Evolutionary conservation across 106 monocot species (phyloP).

Genomic region (Platanthera guangdongensis): DNA sequence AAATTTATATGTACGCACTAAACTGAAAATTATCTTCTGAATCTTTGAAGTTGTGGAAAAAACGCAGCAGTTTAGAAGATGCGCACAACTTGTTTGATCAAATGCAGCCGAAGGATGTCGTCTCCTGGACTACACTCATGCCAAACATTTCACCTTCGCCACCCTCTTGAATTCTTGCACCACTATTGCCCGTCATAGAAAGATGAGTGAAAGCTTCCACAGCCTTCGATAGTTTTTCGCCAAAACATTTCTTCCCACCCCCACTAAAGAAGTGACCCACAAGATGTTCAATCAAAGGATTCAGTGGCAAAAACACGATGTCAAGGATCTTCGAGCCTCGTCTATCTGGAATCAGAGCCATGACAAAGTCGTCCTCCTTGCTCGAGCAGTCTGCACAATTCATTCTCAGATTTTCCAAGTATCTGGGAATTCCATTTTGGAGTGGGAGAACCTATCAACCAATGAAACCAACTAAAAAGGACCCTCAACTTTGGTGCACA

Average conservation of each 20-base stretch:
- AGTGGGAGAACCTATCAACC: constrained; percentile 6
- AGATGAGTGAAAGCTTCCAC: no score
- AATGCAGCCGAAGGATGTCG: no score
- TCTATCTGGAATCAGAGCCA: constrained; percentile 82
- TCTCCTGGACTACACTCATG: no score
- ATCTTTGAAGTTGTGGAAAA: no score
- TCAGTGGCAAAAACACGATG: constrained; percentile 62
- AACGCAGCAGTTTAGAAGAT: no score
- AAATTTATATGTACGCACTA: no score
- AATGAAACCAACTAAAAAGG: background rate
- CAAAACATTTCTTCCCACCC: constrained; percentile 35
- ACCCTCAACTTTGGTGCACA: no score
- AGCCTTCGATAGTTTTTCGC: constrained; percentile 32
- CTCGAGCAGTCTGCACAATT: constrained; percentile 65
- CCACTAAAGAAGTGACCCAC: constrained; percentile 37
- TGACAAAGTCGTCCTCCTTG: constrained; percentile 64
- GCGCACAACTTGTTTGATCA: no score
- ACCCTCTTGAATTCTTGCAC: no score
- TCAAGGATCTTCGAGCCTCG: constrained; percentile 42
- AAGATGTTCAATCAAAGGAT: constrained; percentile 65
- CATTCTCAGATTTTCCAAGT: constrained; percentile 41
- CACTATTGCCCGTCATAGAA: no score
- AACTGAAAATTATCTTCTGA: no score
- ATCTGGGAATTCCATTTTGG: constrained; percentile 34
- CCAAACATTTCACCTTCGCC: no score